Conservation (phyloP, 257 asterid species). For the Gardenia jasminoides region DNA sequence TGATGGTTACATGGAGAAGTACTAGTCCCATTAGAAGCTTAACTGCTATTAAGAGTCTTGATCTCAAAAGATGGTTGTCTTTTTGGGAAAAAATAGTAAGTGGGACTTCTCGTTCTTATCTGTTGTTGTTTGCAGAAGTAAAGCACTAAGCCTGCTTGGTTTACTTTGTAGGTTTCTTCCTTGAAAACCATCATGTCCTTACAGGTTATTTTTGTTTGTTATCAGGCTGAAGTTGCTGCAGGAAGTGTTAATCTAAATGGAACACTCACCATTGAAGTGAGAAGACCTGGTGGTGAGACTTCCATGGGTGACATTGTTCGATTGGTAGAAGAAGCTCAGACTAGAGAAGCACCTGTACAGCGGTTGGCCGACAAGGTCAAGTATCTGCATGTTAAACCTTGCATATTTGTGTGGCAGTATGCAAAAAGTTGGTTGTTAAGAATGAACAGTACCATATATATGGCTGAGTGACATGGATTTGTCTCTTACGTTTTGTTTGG, state of each 20-base stretch:
- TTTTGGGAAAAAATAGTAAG: neutral
- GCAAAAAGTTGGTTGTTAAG: neutral
- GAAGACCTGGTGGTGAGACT: slow-evolving; percentile 96
- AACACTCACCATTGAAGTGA: slow-evolving; percentile 85
- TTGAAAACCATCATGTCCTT: slow-evolving; percentile 17
- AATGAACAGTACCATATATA: neutral
- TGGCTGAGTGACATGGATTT: neutral
- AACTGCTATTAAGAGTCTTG: slow-evolving; percentile 6
- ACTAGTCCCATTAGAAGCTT: neutral
- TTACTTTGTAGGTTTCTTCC: slow-evolving; percentile 4
- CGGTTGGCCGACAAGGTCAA: slow-evolving; percentile 95
- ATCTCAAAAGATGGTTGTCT: neutral
- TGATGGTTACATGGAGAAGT: neutral
- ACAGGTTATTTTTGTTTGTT: slow-evolving; percentile 20
- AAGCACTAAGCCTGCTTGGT: neutral
- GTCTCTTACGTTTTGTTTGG: neutral
- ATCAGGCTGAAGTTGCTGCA: slow-evolving; percentile 89
- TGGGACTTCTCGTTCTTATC: neutral
- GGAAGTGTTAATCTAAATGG: slow-evolving; percentile 97
- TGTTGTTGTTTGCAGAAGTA: neutral
- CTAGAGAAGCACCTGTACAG: slow-evolving; percentile 98
- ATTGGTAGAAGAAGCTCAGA: slow-evolving; percentile 97
- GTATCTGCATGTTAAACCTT: slow-evolving; percentile 12
- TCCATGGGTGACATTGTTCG: slow-evolving; percentile 95
- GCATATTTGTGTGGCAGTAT: neutral